Conservation (phyloP, 108 stramenopile genomes). For the Bacterosira constricta region DNA sequence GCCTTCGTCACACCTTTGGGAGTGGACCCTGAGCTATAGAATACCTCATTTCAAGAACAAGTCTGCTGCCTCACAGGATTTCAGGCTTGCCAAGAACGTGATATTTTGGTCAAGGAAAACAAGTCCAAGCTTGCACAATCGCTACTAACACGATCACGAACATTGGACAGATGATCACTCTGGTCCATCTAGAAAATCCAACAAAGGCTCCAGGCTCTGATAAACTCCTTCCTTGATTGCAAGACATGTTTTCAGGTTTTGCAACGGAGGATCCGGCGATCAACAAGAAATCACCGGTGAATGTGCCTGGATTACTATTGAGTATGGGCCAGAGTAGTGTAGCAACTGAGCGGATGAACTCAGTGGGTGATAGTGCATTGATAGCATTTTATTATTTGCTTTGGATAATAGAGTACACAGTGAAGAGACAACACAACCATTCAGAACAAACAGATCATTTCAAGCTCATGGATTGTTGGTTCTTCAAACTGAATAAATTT, state of each 20-base stretch:
- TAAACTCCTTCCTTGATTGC: neutral
- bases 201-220: neutral
- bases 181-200: neutral
- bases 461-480: neutral
- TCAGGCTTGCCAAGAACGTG: neutral
- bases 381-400: constrained; percentile 7
- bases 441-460: neutral
- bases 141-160: neutral
- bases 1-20: neutral
- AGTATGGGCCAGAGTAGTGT: neutral
- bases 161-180: too few species aligned
- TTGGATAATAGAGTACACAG: constrained; percentile 2
- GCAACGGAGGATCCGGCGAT: neutral
- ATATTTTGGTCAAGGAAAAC: neutral
- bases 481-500: neutral
- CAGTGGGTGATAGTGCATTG: neutral
- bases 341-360: neutral
- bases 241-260: neutral
- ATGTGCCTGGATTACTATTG: neutral
- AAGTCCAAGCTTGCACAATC: neutral
- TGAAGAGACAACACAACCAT: neutral
- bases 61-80: neutral
- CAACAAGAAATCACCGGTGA: neutral
- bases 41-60: neutral
- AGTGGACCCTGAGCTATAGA: neutral